Evolutionary conservation across 192 early-diverging fungal species (phyloP).

Genomic region (Linderina pennispora): DNA sequence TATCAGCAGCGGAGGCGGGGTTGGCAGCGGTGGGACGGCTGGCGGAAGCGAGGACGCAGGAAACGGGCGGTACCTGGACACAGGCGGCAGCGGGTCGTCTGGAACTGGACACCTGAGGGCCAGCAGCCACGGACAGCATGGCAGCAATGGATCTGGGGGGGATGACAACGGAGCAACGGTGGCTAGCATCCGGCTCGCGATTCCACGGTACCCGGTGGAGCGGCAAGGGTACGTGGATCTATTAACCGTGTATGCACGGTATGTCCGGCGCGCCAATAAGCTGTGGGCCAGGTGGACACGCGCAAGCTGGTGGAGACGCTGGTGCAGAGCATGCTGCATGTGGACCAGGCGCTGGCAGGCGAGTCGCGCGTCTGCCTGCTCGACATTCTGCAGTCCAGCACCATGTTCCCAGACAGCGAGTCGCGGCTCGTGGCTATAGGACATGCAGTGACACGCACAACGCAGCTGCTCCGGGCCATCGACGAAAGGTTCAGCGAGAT

Average conservation of each 20-base stretch:
- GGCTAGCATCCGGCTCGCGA: conserved; percentile 19
- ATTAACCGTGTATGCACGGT: conserved; percentile 24
- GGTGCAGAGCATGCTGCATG: conserved; percentile 72
- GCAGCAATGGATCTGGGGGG: no score
- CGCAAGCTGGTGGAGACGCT: conserved; percentile 73
- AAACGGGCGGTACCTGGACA: no score
- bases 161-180: no score
- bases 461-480: conserved; percentile 30
- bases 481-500: conserved; percentile 37
- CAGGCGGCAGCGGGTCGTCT: no score
- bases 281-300: conserved; percentile 50
- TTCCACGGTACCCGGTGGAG: conserved; percentile 20
- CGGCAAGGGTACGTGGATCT: conserved; percentile 42
- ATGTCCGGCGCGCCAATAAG: conserved; percentile 18
- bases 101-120: no score
- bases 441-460: conserved; percentile 24
- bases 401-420: conserved; percentile 9
- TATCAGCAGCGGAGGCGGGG: conserved; percentile 2
- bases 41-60: no score
- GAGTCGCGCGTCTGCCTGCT: conserved; percentile 40
- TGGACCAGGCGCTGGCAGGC: conserved; percentile 73
- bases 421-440: conserved; percentile 17
- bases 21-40: neutral
- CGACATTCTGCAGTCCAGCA: conserved; percentile 32
- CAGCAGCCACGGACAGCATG: neutral